Evolutionary conservation across 306 rosid genomes (phyloP).

Genomic region (Carpinus viminea): DNA sequence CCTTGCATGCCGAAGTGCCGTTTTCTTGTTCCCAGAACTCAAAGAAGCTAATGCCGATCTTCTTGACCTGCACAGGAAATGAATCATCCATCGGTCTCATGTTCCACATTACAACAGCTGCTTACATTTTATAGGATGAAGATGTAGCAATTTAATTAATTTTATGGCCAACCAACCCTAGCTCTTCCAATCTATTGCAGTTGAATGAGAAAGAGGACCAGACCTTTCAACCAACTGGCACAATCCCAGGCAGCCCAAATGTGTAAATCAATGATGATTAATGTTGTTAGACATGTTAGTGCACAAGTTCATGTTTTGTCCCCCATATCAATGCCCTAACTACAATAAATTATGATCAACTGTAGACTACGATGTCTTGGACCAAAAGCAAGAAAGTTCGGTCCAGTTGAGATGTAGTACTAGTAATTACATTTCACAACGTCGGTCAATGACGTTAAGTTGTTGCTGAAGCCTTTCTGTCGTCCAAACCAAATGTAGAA

Average conservation of each 20-base stretch:
- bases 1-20: slow-evolving; percentile 79
- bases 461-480: slow-evolving; percentile 85
- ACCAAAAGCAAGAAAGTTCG: slow-evolving; percentile 2
- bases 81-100: slow-evolving; percentile 17
- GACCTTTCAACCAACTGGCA: background rate
- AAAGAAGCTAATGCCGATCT: slow-evolving; percentile 71
- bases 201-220: too few relatives aligned
- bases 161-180: background rate
- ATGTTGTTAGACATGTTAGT: too few relatives aligned
- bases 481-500: slow-evolving; percentile 64
- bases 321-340: background rate
- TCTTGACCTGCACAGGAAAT: slow-evolving; percentile 53
- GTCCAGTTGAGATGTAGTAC: slow-evolving; percentile 2
- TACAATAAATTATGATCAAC: background rate
- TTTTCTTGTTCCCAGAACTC: slow-evolving; percentile 69
- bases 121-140: slow-evolving; percentile 10
- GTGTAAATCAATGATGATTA: background rate
- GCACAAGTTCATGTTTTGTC: background rate
- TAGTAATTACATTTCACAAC: slow-evolving; percentile 56
- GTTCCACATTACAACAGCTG: slow-evolving; percentile 15
- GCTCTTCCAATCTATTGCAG: too few relatives aligned
- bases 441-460: slow-evolving; percentile 67
- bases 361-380: slow-evolving; percentile 4
- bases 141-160: background rate
- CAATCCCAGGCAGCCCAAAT: background rate